phyloP scores from a whole-genome alignment of 2,329 filamentous ascomycete genomes.

The Apiospora sp. region DNA sequence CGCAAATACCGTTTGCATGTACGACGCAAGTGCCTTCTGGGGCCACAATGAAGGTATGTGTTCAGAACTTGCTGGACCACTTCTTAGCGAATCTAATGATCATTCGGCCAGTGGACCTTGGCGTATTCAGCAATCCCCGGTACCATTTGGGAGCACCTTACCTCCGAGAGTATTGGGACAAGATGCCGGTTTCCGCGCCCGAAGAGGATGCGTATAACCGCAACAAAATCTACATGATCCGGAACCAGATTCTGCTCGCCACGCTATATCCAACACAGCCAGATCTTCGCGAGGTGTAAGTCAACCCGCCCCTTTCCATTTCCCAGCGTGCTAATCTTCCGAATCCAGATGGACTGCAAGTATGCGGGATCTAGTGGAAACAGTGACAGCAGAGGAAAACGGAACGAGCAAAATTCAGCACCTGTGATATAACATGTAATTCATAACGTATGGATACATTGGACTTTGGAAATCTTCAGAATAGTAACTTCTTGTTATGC shows the following conservation, averaged over 20 bases:
- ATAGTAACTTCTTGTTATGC: too few relatives aligned
- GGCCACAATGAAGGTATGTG: neutral
- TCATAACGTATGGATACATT: too few relatives aligned
- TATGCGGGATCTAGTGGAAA: neutral
- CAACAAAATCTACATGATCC: neutral
- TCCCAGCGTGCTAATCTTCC: too few relatives aligned
- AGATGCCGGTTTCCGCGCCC: neutral
- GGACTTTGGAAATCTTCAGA: too few relatives aligned
- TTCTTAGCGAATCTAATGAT: too few relatives aligned
- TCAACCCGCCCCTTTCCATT: too few relatives aligned
- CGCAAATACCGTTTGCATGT: neutral
- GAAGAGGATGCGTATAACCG: neutral
- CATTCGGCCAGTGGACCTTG: neutral
- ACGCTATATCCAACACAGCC: neutral
- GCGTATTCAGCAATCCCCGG: neutral
- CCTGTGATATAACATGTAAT: too few relatives aligned
- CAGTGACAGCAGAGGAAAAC: neutral
- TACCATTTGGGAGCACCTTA: neutral
- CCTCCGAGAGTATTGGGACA: neutral
- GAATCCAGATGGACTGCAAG: neutral
- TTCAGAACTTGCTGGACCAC: too few relatives aligned
- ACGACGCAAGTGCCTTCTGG: neutral
- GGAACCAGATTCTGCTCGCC: neutral
- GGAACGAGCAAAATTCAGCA: too few relatives aligned
- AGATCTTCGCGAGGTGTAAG: neutral